Evolutionary conservation across 352 stramenopile species (phyloP), one percentile per base, ranked within the genome.

Genomic region (Phytophthora pseudosyringae): DNA sequence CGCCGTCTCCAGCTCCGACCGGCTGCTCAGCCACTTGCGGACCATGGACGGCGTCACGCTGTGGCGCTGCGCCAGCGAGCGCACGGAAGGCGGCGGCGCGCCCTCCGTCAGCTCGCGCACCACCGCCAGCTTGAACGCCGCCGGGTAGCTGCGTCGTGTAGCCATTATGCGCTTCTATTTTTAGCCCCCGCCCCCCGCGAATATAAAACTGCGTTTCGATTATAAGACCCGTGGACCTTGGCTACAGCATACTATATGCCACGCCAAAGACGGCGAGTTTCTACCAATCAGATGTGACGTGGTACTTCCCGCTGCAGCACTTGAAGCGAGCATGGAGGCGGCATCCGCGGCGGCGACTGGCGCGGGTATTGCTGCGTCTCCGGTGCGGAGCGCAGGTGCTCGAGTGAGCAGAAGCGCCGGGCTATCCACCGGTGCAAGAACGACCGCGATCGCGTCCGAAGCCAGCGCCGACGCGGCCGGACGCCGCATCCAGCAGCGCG

Each of bases 31-130:
- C 64, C 68, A 76, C 33, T 67, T 69, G 64, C 64, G 68, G 48
- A 76, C 18, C 68, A 76, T 76, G 47, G 68, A 73, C 47, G 68
- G 44, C 29, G 68, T 73, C 41, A 76, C 44, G 18, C 58, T 59
- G 39, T 76, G 58, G 5, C 44, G 63, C 35, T 64, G 32, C 13
- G 68, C 64, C 54, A 75, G 45, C 35, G 55, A 45, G 3, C 67
- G 55, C 38, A 73, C 68, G 2, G 57, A 66, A 36, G 53, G 38
- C 28, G 58, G 31, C 3, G 46, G 29, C 16, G 57, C 15, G 18
- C 26, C 16, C 11, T 55, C 33, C 9, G 57, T 38, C 36, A 76
- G 43, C 53, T 72, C 63, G 11, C 43, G 63, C 64, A 76, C 68
- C 18, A 73, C 57, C 21, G 49, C 57, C 28, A 76, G 57, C 68